phyloP scores from a whole-genome alignment of 2,329 filamentous ascomycete genomes.

The Fusarium nisikadoi region DNA sequence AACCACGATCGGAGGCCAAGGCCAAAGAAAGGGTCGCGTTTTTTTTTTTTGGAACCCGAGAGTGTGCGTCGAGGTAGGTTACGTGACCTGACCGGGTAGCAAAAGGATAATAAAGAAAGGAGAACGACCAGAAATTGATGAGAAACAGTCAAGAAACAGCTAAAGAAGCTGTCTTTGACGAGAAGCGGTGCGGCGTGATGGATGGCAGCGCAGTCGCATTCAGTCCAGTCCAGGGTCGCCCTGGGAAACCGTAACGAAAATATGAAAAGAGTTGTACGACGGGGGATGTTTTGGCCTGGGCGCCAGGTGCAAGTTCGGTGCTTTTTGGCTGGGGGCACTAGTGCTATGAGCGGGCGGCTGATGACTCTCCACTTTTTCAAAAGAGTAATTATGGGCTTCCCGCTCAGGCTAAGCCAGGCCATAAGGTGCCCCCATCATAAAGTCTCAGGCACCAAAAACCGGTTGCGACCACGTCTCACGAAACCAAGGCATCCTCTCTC shows the following conservation, averaged over 20 bases:
- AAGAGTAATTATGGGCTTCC: slow-evolving; percentile 22
- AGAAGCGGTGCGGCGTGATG: slow-evolving; percentile 43
- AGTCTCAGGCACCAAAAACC: slow-evolving; percentile 40
- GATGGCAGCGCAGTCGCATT: slow-evolving; percentile 46
- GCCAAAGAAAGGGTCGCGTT: slow-evolving; percentile 23
- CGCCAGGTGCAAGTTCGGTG: slow-evolving; percentile 22
- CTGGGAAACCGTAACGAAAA: slow-evolving; percentile 46
- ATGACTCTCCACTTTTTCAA: slow-evolving; percentile 32
- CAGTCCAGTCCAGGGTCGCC: slow-evolving; percentile 43
- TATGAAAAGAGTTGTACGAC: slow-evolving; percentile 39
- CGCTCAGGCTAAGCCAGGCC: slow-evolving; percentile 3
- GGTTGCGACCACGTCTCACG: slow-evolving; percentile 19
- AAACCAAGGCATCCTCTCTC: slow-evolving; percentile 4
- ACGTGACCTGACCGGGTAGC: slow-evolving; percentile 13
- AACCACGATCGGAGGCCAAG: slow-evolving; percentile 23
- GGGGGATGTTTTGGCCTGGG: slow-evolving; percentile 40
- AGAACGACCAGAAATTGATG: slow-evolving; percentile 16
- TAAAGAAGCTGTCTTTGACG: slow-evolving; percentile 30
- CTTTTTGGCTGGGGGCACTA: slow-evolving; percentile 22
- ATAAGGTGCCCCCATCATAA: slow-evolving; percentile 8
- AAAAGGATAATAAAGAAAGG: slow-evolving; percentile 14
- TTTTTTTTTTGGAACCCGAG: slow-evolving; percentile 11
- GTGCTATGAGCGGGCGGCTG: slow-evolving; percentile 37
- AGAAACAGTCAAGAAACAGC: slow-evolving; percentile 31
- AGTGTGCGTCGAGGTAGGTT: slow-evolving; percentile 6